These are phyloP conservation scores for Stephanodiscus triporus DNA, from an alignment of 108 stramenopile genomes.

Conservation along the genomic window DNA sequence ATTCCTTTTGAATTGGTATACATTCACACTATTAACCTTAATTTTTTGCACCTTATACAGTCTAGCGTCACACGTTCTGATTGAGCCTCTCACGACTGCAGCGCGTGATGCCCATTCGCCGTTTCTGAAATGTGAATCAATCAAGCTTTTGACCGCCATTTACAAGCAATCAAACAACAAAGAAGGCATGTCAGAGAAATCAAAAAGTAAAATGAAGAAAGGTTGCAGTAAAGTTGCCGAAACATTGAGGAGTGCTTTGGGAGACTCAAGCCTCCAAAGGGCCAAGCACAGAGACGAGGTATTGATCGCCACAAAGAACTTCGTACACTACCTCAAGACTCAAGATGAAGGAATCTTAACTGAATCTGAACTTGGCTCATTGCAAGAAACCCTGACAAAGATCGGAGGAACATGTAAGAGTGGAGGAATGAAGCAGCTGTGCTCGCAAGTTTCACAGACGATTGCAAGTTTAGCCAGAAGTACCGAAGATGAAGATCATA, in stretches of 20 bases:
- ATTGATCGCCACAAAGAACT: slow-evolving; percentile 29
- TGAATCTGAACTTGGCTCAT: slow-evolving; percentile 8
- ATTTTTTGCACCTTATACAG: background rate
- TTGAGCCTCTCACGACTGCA: slow-evolving; percentile 50
- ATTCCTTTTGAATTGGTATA: background rate
- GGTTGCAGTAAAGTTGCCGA: slow-evolving; percentile 19
- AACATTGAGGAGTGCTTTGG: slow-evolving; percentile 15
- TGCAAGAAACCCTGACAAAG: slow-evolving; percentile 17
- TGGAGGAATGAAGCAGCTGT: slow-evolving; percentile 34
- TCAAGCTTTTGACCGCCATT: slow-evolving; percentile 55
- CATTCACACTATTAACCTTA: slow-evolving; percentile 8
- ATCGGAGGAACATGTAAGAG: slow-evolving; percentile 21
- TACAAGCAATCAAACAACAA: slow-evolving; percentile 18
- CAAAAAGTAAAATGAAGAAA: slow-evolving; percentile 16
- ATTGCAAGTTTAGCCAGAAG: slow-evolving; percentile 20
- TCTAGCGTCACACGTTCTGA: slow-evolving; percentile 49
- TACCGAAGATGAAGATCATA: slow-evolving; percentile 12
- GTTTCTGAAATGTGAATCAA: slow-evolving; percentile 70
- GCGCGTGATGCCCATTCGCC: slow-evolving; percentile 56
- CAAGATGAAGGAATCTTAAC: slow-evolving; percentile 17
- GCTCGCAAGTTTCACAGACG: slow-evolving; percentile 22
- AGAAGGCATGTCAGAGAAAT: slow-evolving; percentile 25
- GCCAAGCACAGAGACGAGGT: slow-evolving; percentile 45
- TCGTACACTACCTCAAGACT: slow-evolving; percentile 21
- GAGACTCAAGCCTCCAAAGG: slow-evolving; percentile 29